Evolutionary conservation across 345 rosid species (phyloP), one percentile per base, ranked within the genome.

Genomic region (Eutrema yunnanense): DNA sequence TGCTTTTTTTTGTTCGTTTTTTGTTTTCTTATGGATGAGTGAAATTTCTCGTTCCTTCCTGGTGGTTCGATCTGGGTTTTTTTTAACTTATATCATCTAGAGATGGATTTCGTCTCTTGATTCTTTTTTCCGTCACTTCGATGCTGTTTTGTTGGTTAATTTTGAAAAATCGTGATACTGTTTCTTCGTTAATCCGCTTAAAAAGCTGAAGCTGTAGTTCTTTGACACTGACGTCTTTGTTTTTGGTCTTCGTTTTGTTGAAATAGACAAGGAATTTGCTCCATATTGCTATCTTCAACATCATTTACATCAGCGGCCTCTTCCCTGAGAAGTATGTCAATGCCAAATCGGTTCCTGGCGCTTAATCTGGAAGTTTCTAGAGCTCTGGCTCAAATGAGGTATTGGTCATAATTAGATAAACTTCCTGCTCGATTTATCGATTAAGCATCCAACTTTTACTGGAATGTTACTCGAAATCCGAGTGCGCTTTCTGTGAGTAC

Each of bases 241-340:
- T 32, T 57, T 69, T 62, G 49, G 42, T 62, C 13, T 3, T 75
- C 54, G 58, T 34, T 63, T 48, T 70, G 41, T 5, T 71, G 57
- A 8, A 56, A 73, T 36, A 88, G 99, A 88, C 99, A 6, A 84
- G 98, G 84, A 92, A 90, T 77, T 69, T 90, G 82, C 97, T 96
- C 14, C 94, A 96, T 16, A 92, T 96, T 48, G 97, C 98, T 34
- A 90, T 90, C 62, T 96, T 96, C 85, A 96, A 96, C 65, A 92
- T 92, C 75, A 96, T 97, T 70, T 96, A 96, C 81, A 87, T 96
- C 52, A 87, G 97, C 81, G 99, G 97, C 14, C 86, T 96, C 72
- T 96, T 96, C 65, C 99, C 98, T 0, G 98, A 96, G 78, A 96
- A 90, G 73, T 96, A 90, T 80, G 90, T 92, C 88, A 90, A 82